Percentiles rank a stretch among this genome's conserved stretches.
Conservation (phyloP, 768 basidiomycete species). For the Sporobolomyces roseus region DNA sequence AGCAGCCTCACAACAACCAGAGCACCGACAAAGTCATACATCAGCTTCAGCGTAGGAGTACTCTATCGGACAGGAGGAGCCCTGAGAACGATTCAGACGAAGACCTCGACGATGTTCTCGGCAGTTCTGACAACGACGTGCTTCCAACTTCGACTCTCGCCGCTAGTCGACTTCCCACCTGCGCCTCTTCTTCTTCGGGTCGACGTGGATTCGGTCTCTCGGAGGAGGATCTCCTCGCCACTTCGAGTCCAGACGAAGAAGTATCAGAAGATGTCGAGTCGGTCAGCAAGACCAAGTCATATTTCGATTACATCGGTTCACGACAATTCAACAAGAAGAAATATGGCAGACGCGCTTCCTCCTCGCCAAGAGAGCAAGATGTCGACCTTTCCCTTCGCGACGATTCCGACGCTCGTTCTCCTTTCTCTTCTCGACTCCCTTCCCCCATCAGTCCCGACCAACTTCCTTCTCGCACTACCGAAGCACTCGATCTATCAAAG, state of each 20-base stretch:
- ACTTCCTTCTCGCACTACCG: not conserved
- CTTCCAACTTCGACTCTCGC: not conserved
- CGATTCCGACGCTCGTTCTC: not conserved
- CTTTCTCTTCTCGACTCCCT: constrained; percentile 1
- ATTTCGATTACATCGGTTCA: not conserved
- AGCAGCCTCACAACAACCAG: not conserved
- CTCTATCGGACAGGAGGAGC: not conserved
- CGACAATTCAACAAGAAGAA: no score
- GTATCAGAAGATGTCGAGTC: not conserved
- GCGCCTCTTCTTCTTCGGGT: not conserved
- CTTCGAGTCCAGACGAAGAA: not conserved
- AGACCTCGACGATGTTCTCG: not conserved
- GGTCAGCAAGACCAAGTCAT: not conserved
- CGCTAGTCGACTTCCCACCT: not conserved
- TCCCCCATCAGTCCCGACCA: constrained; percentile 31
- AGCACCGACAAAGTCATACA: not conserved
- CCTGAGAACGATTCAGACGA: not conserved
- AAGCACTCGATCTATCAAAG: not conserved
- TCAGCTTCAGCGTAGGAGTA: not conserved
- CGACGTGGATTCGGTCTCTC: constrained; percentile 14
- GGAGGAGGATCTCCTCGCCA: constrained; percentile 7
- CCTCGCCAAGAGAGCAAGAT: no score
- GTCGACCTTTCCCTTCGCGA: not conserved
- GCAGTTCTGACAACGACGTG: not conserved
- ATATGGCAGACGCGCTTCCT: no score